Percentiles rank a stretch among this genome's conserved stretches.
phyloP scores from a whole-genome alignment of 768 basidiomycete species.

The Suillus variegatus region DNA sequence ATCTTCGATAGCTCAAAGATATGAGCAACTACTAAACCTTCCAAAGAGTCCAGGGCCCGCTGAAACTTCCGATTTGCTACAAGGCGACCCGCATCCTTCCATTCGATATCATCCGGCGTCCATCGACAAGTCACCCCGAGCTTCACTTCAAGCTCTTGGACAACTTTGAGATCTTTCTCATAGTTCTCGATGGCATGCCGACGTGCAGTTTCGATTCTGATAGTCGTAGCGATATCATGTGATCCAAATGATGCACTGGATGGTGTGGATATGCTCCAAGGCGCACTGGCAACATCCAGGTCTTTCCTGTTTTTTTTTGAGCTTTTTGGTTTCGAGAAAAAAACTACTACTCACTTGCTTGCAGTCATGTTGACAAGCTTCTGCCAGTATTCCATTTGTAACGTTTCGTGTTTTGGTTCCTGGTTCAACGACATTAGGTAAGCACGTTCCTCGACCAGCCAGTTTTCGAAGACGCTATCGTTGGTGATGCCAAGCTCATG shows the following conservation, averaged over 20 bases:
- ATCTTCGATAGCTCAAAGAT: constrained; percentile 24
- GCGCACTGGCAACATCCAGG: neutral
- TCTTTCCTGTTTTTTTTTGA: neutral
- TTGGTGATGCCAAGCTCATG: too few relatives aligned
- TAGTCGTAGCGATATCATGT: neutral
- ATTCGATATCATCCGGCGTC: neutral
- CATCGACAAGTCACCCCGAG: neutral
- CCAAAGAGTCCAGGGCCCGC: constrained; percentile 16
- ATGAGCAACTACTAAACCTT: constrained; percentile 16
- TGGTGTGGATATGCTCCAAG: neutral
- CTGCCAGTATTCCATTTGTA: constrained; percentile 19
- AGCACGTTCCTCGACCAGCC: too few relatives aligned
- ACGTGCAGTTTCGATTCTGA: neutral
- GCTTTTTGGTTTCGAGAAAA: too few relatives aligned
- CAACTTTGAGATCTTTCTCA: neutral
- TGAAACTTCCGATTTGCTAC: constrained; percentile 9
- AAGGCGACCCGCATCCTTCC: constrained; percentile 5
- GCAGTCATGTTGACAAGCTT: constrained; percentile 6
- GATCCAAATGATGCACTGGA: neutral
- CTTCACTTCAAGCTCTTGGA: neutral
- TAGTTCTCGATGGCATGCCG: neutral
- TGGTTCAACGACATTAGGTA: too few relatives aligned
- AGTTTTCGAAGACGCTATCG: too few relatives aligned
- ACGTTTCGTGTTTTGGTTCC: constrained; percentile 13
- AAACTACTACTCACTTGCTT: constrained; percentile 8